Base-by-base conservation (phyloP, 1,284 basidiomycete genomes). In the Cerrena zonata region DNA sequence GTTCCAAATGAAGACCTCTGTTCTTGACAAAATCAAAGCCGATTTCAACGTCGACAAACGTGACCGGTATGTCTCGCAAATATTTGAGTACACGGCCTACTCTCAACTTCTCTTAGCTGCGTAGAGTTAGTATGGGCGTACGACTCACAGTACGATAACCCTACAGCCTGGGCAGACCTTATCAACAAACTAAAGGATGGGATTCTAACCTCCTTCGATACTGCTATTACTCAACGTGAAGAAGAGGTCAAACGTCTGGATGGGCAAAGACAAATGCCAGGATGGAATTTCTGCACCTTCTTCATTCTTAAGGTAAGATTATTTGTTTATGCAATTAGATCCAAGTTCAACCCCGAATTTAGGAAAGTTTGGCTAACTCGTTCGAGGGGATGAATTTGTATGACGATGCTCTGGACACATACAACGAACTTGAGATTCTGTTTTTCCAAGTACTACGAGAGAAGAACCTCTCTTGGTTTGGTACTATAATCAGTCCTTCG, bases 201-300 rank as follows among this genome's bases (percentile, higher is more conserved):
- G 12, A 67, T 96, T 13, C 69, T 95, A 18, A 72, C 75, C 30
- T 86, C 93, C 0, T 93, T 98, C 56, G 91, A 97, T 61, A 70
- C 74, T 7, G 83, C 88, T 4, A 77, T 98, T 38, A 70, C 77
- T 4, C 82, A 86, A 57, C 78, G 90, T 15, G 89, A 94, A 62
- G 94, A 96, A 45, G 92, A 95, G 53, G 85, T 96, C 2, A 85
- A 79, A 61, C 79, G 89, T 22, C 91, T 89, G 0, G 94, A 97
- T 64, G 77, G 82, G 44, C 91, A 95, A 65, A 77, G 89, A 51
- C 78, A 85, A 56, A 89, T 92, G 78, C 89, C 91, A 1, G 94
- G 93, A 2, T 97, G 94, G 94, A 94, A 96, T 65, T 97, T 95
- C 63, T 94, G 92, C 65, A 93, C 89, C 0, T 98, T 94, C 75